Base-by-base conservation (phyloP, 2,329 filamentous ascomycete genomes). In the Ophiosphaerella korrae region DNA sequence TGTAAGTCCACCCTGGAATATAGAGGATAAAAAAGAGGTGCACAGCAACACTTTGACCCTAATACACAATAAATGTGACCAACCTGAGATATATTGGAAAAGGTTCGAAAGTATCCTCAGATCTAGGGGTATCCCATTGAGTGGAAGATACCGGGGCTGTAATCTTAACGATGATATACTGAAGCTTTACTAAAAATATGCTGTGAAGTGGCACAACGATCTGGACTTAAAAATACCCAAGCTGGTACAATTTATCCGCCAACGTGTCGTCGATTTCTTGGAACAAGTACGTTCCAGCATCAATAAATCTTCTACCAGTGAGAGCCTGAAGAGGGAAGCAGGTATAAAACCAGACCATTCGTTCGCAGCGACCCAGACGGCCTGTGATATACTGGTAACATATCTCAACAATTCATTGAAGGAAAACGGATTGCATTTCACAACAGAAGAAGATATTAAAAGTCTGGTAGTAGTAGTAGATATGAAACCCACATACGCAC, bases 161-260 rank as follows among this genome's bases (percentile, higher is more conserved):
- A 57, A 56, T 14, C 14, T 62, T 12, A 62, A 62, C 29, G 6
- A 45, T 0, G 52, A 56, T 6, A 45, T 57, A 9, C 42, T 57
- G 3, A 12, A 24, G 7, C 36, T 29, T 0, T 43, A 57, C 41
- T 13, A 39, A 5, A 11, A 18, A 2, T 44, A 45, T 23, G 24
- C 50, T 14, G 13, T 53, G 7, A 18, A 13, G 8, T 60, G 54
- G 52, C 31, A 48, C 7, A 33, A 33, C 4, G 31, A 29, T 1
- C 43, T 60, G 45, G 0, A 16, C 1, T 5, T 3, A 6, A 18
- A 23, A 9, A 37, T 26, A 3, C 14, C 33, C n/a, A 13, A 45
- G 7, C 23, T 55, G 3, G 46, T 48, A 5, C 2, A 33, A 11
- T 18, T 13, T 5, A 11, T 60, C 45, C 35, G 26, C 26, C 2